Base-by-base conservation (phyloP, 2,329 filamentous ascomycete genomes). In the Endocalyx cinctus region DNA sequence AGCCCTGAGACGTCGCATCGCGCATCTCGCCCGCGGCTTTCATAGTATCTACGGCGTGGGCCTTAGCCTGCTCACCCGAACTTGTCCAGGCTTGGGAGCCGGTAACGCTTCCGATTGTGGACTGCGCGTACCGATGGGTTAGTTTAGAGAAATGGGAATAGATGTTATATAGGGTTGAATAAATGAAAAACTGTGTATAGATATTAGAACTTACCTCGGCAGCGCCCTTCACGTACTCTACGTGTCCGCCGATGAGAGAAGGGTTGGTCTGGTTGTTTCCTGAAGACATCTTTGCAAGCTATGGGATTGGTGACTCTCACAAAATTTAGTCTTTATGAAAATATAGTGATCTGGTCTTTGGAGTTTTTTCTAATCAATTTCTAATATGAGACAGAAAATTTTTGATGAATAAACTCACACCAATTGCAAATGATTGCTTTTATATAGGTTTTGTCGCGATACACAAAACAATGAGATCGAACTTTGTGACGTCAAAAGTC, bases 171-270 rank as follows among this genome's bases (percentile, higher is more conserved):
- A 10, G 25, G 26, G 17, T 10, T 28, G n/a, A 16, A 23, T 8
- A 8, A 23, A 23, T n/a, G 8, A 23, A 23, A 23, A 8, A n/a
- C 8, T n/a, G 20, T 23, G 20, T 8, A 8, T 8, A 23, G 8
- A n/a, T n/a, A 17, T 25, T 18, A 20, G 15, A 17, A 51, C 59
- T 36, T 58, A 80, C 82, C 63, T 82, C 77, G 35, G 76, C 72
- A 6, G 76, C 76, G 33, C 81, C 82, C 51, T 84, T 85, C 50
- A 77, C 69, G 50, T 83, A 86, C 51, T 84, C 75, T 19, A 69
- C 78, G 53, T 85, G 82, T 26, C 73, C 70, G 38, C 70, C 66
- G 27, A 84, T 51, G 43, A 86, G 77, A 27, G 78, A 70, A 14
- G 79, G 74, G 39, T 76, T 63, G 39, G 67, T 55, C 25, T 56